Base-by-base conservation (phyloP, 164 flowering plant genomes). In the Malania oleifera region DNA sequence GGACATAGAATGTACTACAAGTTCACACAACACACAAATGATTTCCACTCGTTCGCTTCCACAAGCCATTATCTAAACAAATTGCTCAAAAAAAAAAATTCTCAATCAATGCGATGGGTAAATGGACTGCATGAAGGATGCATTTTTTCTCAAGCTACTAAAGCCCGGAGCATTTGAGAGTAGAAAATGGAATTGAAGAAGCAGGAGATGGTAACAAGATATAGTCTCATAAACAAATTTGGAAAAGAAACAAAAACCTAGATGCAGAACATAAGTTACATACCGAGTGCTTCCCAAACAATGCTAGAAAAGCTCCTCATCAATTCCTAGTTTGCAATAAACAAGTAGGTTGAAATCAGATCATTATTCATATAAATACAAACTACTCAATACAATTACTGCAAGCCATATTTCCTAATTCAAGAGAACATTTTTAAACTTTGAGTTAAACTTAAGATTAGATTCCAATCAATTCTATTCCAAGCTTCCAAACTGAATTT, bases 251-350 rank as follows among this genome's bases (percentile, higher is more conserved):
- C 34, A 52, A 26, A 56, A 51, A 0, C 22, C 28, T 3, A 55
- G 35, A 40, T 1, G 10, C 17, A 39, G 48, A 29, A 47, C 7
- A 17, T 22, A 40, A 3, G 52, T 35, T 40, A 81, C 96, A 31
- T 25, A 87, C 98, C 63, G 88, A 87, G 71, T 69, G 65, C 56
- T 29, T 74, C 35, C 98, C 96, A 50, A 92, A 88, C 70, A 89
- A 69, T 15, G 80, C 70, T 46, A 92, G 93, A n/a, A n/a, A 49
- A 89, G 96, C 73, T 89, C 96, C 72, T 87, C 93, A 27, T 89
- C 98, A 37, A 89, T 89, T 56, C 98, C 98, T 62, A 92, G 61
- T 78, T 96, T 92, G 76, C 44, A 72, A 43, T 14, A 63, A 55
- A 53, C n/a, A n/a, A n/a, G 9, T 1, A 39, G 26, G n/a, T 15